Conservation (phyloP, 768 basidiomycete species). For the Pleurotus djamor region DNA sequence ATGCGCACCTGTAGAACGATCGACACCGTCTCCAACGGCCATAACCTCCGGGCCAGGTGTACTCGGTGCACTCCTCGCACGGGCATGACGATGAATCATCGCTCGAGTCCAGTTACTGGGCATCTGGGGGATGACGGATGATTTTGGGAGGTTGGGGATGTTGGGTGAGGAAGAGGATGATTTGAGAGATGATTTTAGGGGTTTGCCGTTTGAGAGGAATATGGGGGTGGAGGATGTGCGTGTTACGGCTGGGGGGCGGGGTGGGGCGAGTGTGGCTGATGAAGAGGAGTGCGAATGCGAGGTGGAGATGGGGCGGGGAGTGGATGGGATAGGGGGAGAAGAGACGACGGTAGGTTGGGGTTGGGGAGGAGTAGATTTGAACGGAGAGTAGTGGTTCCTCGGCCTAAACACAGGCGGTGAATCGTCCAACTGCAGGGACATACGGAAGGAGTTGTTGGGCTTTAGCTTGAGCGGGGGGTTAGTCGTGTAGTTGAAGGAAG, state of each 20-base stretch:
- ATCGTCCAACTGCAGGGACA: slow-evolving; percentile 19
- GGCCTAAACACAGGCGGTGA: slow-evolving; percentile 18
- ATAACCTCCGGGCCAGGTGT: slow-evolving; percentile 33
- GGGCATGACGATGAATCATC: slow-evolving; percentile 23
- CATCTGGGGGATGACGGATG: slow-evolving; percentile 11
- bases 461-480: slow-evolving; percentile 17
- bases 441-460: slow-evolving; percentile 14
- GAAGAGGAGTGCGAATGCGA: not conserved
- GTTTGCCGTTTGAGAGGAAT: slow-evolving; percentile 73
- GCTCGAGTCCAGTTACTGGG: slow-evolving; percentile 14
- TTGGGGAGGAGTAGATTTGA: slow-evolving; percentile 24
- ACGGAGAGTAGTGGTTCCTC: slow-evolving; percentile 11
- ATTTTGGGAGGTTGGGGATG: slow-evolving; percentile 30
- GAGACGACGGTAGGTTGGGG: slow-evolving; percentile 22
- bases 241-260: slow-evolving; percentile 30
- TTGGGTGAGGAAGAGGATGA: slow-evolving; percentile 46
- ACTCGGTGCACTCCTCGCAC: slow-evolving; percentile 56
- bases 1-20: slow-evolving; percentile 27
- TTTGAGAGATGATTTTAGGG: slow-evolving; percentile 86
- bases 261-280: slow-evolving; percentile 15
- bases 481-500: slow-evolving; percentile 6
- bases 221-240: slow-evolving; percentile 39
- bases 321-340: slow-evolving; percentile 18
- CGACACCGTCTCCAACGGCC: slow-evolving; percentile 3
- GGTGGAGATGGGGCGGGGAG: slow-evolving; percentile 19